Percentiles rank a stretch among this genome's conserved stretches.
Conservation (phyloP, 2,329 filamentous ascomycete genomes). For the Acarospora socialis region DNA sequence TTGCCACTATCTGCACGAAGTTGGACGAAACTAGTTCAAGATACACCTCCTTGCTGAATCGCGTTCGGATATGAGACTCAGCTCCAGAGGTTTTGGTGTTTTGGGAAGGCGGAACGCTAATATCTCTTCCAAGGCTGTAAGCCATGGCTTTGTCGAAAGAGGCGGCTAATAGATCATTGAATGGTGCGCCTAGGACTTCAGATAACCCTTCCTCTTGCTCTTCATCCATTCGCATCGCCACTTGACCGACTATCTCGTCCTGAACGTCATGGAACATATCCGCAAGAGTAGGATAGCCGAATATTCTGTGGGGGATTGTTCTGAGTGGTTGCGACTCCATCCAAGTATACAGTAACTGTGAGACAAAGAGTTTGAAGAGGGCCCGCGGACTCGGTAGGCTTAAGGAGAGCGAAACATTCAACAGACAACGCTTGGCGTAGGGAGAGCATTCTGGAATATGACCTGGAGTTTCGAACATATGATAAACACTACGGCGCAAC, state of each 20-base stretch:
- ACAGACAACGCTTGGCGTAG: conserved; percentile 61
- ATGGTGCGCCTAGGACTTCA: conserved; percentile 38
- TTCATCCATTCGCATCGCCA: conserved; percentile 67
- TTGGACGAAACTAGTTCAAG: conserved; percentile 48
- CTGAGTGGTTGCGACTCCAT: conserved; percentile 51
- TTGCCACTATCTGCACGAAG: conserved; percentile 63
- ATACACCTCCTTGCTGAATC: conserved; percentile 54
- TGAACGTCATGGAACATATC: conserved; percentile 58
- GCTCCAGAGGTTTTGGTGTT: conserved; percentile 39
- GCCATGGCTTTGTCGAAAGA: conserved; percentile 69
- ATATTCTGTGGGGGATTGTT: conserved; percentile 73
- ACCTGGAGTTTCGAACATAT: conserved; percentile 83
- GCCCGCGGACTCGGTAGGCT: conserved; percentile 50
- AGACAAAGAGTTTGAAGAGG: conserved; percentile 71
- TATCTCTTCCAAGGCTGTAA: conserved; percentile 70
- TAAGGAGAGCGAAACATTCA: conserved; percentile 50
- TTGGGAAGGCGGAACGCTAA: conserved; percentile 33
- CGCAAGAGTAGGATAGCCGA: conserved; percentile 56
- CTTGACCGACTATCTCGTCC: conserved; percentile 63
- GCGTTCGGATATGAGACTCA: conserved; percentile 50
- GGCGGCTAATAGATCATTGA: conserved; percentile 44
- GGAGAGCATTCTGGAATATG: conserved; percentile 48
- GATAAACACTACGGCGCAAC: conserved; percentile 74
- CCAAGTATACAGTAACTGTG: conserved; percentile 88
- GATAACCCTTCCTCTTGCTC: conserved; percentile 48